These are phyloP conservation scores for Verticillium isaacii DNA, from an alignment of 2,329 filamentous ascomycete species.

Conservation along the genomic window DNA sequence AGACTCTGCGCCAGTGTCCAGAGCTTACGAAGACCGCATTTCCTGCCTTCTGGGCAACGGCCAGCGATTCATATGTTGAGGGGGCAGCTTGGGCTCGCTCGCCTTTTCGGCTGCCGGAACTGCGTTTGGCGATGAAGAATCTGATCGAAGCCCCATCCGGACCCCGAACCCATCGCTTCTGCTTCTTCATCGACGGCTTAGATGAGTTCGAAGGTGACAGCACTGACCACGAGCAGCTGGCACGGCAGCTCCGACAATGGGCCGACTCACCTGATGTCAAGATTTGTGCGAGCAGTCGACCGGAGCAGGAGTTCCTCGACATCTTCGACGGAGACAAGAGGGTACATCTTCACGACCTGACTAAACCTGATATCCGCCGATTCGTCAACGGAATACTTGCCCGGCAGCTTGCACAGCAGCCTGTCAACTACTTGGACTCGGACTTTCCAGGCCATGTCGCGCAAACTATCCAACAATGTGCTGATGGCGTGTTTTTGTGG, in stretches of 20 bases:
- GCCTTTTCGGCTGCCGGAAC: background rate
- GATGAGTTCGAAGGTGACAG: constrained; percentile 3
- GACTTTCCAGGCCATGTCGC: too few relatives aligned
- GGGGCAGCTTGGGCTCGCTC: background rate
- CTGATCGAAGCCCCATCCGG: background rate
- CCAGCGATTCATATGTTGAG: background rate
- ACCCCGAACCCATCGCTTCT: background rate
- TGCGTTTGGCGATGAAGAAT: background rate
- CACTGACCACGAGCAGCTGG: background rate
- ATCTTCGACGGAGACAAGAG: background rate
- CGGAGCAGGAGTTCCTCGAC: background rate
- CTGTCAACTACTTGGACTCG: background rate
- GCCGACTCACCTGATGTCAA: background rate
- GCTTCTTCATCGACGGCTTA: constrained; percentile 8
- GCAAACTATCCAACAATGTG: background rate
- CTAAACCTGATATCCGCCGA: background rate
- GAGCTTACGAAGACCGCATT: constrained; percentile 10
- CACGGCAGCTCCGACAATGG: background rate
- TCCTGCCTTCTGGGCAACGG: background rate
- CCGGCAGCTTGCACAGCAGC: too few relatives aligned
- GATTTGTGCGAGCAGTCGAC: constrained; percentile 2
- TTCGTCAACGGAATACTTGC: background rate
- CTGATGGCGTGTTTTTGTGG: constrained; percentile 4
- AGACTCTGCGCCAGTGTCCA: constrained; percentile 11
- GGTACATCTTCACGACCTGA: background rate